Evolutionary conservation across 2,329 filamentous ascomycete species (phyloP).

Genomic region (Fusarium tuaranense): DNA sequence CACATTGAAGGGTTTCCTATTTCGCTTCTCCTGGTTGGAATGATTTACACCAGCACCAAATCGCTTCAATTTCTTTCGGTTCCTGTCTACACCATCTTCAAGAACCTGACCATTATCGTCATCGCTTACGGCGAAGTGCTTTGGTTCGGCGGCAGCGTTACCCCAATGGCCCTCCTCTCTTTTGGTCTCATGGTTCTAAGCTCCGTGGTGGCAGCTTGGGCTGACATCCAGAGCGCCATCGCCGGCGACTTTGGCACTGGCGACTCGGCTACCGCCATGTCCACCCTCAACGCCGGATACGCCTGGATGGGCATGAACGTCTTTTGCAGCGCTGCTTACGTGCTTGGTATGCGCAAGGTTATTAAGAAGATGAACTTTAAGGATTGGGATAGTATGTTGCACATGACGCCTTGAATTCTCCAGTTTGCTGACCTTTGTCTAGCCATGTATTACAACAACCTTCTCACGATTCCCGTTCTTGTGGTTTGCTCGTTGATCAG

Average conservation of each 20-base stretch:
- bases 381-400: slow-evolving; percentile 93
- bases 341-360: slow-evolving; percentile 95
- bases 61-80: slow-evolving; percentile 96
- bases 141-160: slow-evolving; percentile 96
- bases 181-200: slow-evolving; percentile 98
- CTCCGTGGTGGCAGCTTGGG: slow-evolving; percentile 95
- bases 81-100: slow-evolving; percentile 99
- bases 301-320: slow-evolving; percentile 99
- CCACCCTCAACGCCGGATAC: slow-evolving; percentile 93
- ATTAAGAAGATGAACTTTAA: slow-evolving; percentile 99
- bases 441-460: slow-evolving; percentile 99
- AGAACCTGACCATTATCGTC: slow-evolving; percentile 98
- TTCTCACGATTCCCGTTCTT: slow-evolving; percentile 94
- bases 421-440: slow-evolving; percentile 46
- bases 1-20: slow-evolving; percentile 86
- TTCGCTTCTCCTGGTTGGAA: slow-evolving; percentile 93
- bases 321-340: slow-evolving; percentile 89
- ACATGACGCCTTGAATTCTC: slow-evolving; percentile 10
- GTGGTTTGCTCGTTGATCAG: slow-evolving; percentile 82
- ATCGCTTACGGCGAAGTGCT: slow-evolving; percentile 98
- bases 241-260: slow-evolving; percentile 66
- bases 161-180: slow-evolving; percentile 86
- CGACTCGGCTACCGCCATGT: slow-evolving; percentile 80
- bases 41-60: slow-evolving; percentile 99
- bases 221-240: slow-evolving; percentile 90